phyloP scores from a whole-genome alignment of 1,139 yeast species.

The Eremothecium gossypii region DNA sequence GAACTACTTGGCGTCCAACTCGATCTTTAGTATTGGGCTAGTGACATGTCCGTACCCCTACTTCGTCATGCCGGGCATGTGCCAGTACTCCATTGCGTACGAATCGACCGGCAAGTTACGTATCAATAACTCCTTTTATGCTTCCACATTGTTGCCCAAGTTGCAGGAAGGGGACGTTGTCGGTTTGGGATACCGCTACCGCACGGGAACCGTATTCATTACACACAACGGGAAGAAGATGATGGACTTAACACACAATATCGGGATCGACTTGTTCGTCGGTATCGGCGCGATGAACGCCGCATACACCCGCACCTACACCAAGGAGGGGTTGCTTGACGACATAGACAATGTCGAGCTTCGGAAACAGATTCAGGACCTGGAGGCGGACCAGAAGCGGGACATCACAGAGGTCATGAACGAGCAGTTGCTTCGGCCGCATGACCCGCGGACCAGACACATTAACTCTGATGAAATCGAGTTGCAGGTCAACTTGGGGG shows the following conservation, averaged over 20 bases:
- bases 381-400: slow-evolving; percentile 15
- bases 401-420: slow-evolving; percentile 17
- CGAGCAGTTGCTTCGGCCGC: slow-evolving; percentile 17
- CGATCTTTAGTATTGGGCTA: slow-evolving; percentile 63
- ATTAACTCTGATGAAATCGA: slow-evolving; percentile 31
- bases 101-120: slow-evolving; percentile 79
- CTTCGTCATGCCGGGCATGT: slow-evolving; percentile 77
- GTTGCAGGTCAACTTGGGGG: slow-evolving; percentile 81
- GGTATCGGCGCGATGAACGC: slow-evolving; percentile 30
- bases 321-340: slow-evolving; percentile 28
- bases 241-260: slow-evolving; percentile 73
- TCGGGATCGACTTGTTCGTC: slow-evolving; percentile 60
- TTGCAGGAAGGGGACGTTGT: slow-evolving; percentile 80
- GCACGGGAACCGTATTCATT: slow-evolving; percentile 74
- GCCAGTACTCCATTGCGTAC: slow-evolving; percentile 75
- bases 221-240: slow-evolving; percentile 86
- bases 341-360: slow-evolving; percentile 28
- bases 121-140: slow-evolving; percentile 70
- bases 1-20: slow-evolving; percentile 19
- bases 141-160: slow-evolving; percentile 65
- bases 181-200: slow-evolving; percentile 80
- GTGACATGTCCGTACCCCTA: slow-evolving; percentile 85
- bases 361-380: slow-evolving; percentile 15
- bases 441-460: slow-evolving; percentile 16
- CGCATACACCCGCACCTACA: slow-evolving; percentile 29